Conservation (phyloP, 305 asterid species). For the Fraxinus sp. region DNA sequence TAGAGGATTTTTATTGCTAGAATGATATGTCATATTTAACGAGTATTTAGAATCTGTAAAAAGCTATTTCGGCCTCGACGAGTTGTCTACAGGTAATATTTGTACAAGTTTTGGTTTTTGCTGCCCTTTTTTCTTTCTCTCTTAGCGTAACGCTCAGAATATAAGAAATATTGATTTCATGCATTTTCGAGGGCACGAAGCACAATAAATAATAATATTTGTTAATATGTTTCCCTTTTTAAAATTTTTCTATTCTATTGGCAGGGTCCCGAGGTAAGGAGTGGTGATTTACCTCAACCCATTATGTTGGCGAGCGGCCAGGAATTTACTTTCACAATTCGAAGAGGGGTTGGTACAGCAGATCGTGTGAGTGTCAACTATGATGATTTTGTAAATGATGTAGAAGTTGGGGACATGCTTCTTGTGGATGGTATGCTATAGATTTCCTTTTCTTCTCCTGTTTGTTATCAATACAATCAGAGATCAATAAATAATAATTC, state of each 20-base stretch:
- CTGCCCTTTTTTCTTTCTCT: not conserved
- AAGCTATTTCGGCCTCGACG: not conserved
- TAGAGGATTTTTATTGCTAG: not conserved
- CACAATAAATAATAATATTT: not conserved
- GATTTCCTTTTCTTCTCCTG: not conserved
- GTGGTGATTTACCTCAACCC: conserved; percentile 99
- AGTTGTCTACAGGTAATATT: not conserved
- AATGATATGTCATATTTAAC: not conserved
- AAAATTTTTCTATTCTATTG: conserved; percentile 17
- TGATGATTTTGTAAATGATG: conserved; percentile 96
- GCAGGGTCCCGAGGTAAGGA: conserved; percentile 99
- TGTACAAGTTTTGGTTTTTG: not conserved
- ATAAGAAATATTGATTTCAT: not conserved
- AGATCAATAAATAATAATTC: not conserved
- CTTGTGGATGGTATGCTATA: conserved; percentile 79
- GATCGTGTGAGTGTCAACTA: conserved; percentile 93
- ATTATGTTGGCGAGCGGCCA: conserved; percentile 66
- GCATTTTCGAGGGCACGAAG: not conserved
- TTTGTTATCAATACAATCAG: not conserved
- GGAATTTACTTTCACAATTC: conserved; percentile 92
- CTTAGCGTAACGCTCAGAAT: not conserved
- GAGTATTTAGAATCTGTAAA: not conserved
- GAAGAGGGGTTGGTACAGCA: conserved; percentile 89
- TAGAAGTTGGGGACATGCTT: conserved; percentile 90
- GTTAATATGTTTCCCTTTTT: not conserved